Evolutionary conservation across 129 eudicot genomes (phyloP), one percentile per base, ranked within the genome.

Genomic region (Chrysanthemum makinoi): DNA sequence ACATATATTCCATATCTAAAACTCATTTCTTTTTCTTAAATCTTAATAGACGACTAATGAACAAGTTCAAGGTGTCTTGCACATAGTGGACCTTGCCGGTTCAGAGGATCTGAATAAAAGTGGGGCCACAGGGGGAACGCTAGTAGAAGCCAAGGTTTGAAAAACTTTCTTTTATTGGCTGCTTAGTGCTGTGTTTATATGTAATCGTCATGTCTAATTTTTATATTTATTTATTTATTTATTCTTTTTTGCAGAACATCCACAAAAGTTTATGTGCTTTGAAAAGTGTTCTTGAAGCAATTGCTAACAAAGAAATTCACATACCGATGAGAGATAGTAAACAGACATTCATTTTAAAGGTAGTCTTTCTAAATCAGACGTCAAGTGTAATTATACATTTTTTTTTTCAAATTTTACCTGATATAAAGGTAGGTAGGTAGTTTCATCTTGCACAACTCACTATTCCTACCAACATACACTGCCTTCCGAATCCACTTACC

Each of bases 281-380:
- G 77, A 87, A 89, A 66, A 89, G 82, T 16, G 89, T 87, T 52
- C 82, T 87, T 73, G 82, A 79, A 19, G 83, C 94, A 28, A 49
- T 87, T 6, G 94, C 87, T 54, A 87, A 87, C 75, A 83, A 84
- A 69, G 88, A 87, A 30, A 85, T 83, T 75, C 94, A 87, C 61
- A 79, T 84, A 50, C 94, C 94, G 1, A 84, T 76, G 49, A 84
- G 94, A 39, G 84, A 87, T 48, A 84, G 89, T n/a, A 87, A 84
- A 72, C 80, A 84, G 20, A 87, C 94, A 3, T 84, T 84, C 82
- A 87, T 87, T 64, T 85, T 87, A 3, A 89, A 87, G 89, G 94
- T 76, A 20, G 22, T 20, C 22, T 20, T 20, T 20, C 22, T 20
- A 20, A 20, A 20, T 20, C 22, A 20, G 22, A 20, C 22, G 22